Base-by-base conservation (phyloP, 192 early-diverging fungal genomes). In the Rhizophagus sp. region DNA sequence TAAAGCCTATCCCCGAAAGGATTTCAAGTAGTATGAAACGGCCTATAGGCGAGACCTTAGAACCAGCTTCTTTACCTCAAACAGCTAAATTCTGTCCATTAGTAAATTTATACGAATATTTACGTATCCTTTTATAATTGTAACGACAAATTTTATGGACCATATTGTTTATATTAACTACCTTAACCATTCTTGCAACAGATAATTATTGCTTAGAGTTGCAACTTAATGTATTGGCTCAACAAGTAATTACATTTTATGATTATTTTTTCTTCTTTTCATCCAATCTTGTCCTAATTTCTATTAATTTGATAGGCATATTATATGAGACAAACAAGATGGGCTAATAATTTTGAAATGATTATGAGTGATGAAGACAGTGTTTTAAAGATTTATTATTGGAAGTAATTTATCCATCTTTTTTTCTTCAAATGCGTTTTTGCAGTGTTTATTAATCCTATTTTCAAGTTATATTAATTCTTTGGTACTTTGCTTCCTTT, bases 21-120 rank as follows among this genome's bases (percentile, higher is more conserved):
- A 65, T 65, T 65, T 7, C 64, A 13, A 30, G 64, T 27, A 65
- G 27, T 13, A 65, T 65, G n/a, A 65, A 13, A 73, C n/a, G n/a
- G 19, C 11, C 71, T 11, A 11, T 39, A 47, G 12, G 5, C 25
- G 24, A 73, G 25, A 12, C 22, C 19, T 30, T 22, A n/a, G 62
- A 76, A 3, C 5, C 22, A 33, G 15, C 73, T 13, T 12, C 34
- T 4, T 64, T 50, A 57, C 4, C 12, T 9, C 44, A 57, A 3
- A 10, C 47, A 39, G 61, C 75, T 25, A 76, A 63, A 64, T 25
- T n/a, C 10, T 33, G 62, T 24, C 75, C 75, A 11, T 49, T 76
- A n/a, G 30, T 76, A 8, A 34, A 76, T 41, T 76, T 76, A 39
- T 76, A 76, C 44, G 75, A 76, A 41, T 76, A 39, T 76, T 47